Evolutionary conservation across 108 stramenopile genomes (phyloP).

Genomic region (Cyclotella baltica): DNA sequence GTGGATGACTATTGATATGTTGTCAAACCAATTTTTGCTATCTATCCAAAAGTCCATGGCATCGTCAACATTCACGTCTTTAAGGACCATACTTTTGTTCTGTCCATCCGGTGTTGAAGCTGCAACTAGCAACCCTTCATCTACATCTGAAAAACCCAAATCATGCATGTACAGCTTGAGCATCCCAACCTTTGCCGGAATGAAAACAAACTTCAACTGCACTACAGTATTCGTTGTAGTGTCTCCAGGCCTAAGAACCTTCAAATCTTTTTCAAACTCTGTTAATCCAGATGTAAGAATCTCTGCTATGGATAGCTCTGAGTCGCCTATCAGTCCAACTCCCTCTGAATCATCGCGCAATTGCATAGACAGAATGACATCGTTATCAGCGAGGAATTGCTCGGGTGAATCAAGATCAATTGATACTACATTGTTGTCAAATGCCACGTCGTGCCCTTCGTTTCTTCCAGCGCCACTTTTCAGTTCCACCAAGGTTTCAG

Average conservation of each 20-base stretch:
- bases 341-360: conserved; percentile 55
- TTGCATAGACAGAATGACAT: conserved; percentile 58
- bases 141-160: neutral
- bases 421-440: conserved; percentile 55
- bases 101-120: conserved; percentile 41
- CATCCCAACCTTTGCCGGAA: conserved; percentile 68
- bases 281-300: conserved; percentile 33
- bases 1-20: conserved; percentile 20
- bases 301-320: conserved; percentile 20
- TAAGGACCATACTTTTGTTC: neutral
- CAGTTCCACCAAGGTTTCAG: neutral
- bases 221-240: conserved; percentile 31
- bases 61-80: conserved; percentile 1
- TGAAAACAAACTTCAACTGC: conserved; percentile 58
- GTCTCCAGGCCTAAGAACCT: conserved; percentile 33
- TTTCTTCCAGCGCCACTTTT: conserved; percentile 33
- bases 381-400: conserved; percentile 46
- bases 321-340: conserved; percentile 18
- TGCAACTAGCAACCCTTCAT: neutral
- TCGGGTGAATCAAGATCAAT: conserved; percentile 67
- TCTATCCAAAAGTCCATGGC: conserved; percentile 34
- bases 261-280: conserved; percentile 10
- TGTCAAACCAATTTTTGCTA: conserved; percentile 35
- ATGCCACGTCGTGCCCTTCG: conserved; percentile 58
- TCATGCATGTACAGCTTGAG: conserved; percentile 25